These are phyloP conservation scores for Fusarium odoratissimum DNA, from an alignment of 2,329 filamentous ascomycete genomes.

Conservation along the genomic window DNA sequence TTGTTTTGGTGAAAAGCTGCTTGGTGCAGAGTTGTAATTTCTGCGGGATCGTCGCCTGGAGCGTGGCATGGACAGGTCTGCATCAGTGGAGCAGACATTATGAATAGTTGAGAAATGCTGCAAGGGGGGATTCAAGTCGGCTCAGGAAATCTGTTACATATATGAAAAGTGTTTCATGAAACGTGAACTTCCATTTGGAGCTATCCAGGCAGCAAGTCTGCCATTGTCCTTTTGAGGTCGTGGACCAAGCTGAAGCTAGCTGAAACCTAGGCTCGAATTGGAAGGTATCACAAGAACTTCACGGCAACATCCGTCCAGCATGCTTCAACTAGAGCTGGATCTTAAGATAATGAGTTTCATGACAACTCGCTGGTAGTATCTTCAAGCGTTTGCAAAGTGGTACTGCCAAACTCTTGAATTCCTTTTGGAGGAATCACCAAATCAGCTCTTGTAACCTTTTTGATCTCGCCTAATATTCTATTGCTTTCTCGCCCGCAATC, in stretches of 20 bases:
- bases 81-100: neutral
- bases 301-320: neutral
- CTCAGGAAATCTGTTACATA: no score
- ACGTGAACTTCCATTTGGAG: neutral
- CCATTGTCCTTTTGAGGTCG: neutral
- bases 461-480: neutral
- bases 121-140: no score
- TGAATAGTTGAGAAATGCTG: rapidly evolving
- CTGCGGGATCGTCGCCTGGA: neutral
- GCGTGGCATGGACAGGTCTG: neutral
- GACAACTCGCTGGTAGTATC: neutral
- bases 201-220: neutral
- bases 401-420: no score
- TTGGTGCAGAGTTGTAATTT: neutral
- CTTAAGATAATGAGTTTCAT: rapidly evolving
- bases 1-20: neutral
- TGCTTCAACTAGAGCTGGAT: no score
- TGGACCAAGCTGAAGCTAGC: neutral
- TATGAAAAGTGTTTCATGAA: neutral
- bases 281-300: neutral
- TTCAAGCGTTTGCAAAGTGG: no score
- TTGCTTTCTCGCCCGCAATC: rapidly evolving
- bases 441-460: rapidly evolving
- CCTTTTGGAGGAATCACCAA: no score
- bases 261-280: neutral